Percentiles rank a stretch among this genome's conserved stretches.
phyloP scores from a whole-genome alignment of 176 grass and related monocot species.

The Aegilops bicornis region DNA sequence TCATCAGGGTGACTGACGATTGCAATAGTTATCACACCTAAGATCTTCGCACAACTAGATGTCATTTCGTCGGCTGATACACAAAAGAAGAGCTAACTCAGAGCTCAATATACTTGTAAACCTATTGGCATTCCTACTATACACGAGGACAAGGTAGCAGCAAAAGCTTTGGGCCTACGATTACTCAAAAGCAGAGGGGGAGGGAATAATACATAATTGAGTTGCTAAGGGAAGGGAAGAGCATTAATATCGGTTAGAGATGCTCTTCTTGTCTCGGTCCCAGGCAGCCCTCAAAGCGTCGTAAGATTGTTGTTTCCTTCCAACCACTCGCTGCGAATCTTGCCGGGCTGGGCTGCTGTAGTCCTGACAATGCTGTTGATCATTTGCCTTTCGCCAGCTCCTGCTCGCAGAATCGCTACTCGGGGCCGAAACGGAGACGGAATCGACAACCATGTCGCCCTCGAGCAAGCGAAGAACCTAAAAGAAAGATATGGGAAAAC shows the following conservation, averaged over 20 bases:
- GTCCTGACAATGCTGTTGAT: constrained; percentile 43
- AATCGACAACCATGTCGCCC: constrained; percentile 74
- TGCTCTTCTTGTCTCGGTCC: constrained; percentile 66
- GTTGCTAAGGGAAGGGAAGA: background rate
- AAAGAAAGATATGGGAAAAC: background rate
- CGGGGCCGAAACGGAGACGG: constrained; percentile 54
- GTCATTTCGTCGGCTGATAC: constrained; percentile 13
- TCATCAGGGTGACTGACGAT: background rate
- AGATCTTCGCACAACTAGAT: background rate
- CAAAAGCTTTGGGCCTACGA: constrained; percentile 43
- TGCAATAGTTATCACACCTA: background rate
- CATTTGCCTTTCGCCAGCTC: constrained; percentile 55
- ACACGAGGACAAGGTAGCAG: constrained; percentile 40
- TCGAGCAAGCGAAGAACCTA: constrained; percentile 97
- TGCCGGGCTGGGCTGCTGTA: constrained; percentile 41
- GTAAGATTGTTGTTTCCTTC: constrained; percentile 55
- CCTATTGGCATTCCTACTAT: constrained; percentile 63
- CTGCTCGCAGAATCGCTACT: constrained; percentile 63
- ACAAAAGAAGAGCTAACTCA: constrained; percentile 30
- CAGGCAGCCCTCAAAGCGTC: constrained; percentile 58
- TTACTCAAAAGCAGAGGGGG: constrained; percentile 18
- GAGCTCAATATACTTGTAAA: constrained; percentile 52
- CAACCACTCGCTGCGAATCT: constrained; percentile 36
- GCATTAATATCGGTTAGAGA: constrained; percentile 52
- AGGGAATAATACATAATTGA: constrained; percentile 62